A percentile compares a stretch with the other conserved stretches of the same genome.
Evolutionary conservation across 1,139 yeast genomes (phyloP).

Genomic region (Yamadazyma triangularis): DNA sequence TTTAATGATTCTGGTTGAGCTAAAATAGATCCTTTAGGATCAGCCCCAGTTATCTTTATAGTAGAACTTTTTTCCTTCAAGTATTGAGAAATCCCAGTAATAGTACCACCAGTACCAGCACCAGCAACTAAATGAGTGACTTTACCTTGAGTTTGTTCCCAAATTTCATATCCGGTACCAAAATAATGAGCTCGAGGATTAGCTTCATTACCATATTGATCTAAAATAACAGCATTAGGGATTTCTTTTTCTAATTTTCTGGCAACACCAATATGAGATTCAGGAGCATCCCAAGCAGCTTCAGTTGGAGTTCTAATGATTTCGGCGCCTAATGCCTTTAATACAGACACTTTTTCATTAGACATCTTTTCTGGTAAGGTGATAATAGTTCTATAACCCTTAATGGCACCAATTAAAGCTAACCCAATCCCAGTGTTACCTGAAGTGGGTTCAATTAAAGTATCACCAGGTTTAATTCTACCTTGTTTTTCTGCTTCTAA

Average conservation of each 20-base stretch:
- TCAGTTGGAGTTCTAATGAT: slow-evolving; percentile 90
- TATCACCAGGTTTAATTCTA: slow-evolving; percentile 77
- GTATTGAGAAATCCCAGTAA: slow-evolving; percentile 72
- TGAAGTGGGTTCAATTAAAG: slow-evolving; percentile 85
- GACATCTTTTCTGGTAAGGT: slow-evolving; percentile 93
- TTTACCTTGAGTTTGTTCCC: slow-evolving; percentile 75
- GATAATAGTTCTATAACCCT: slow-evolving; percentile 83
- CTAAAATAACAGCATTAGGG: slow-evolving; percentile 81
- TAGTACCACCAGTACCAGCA: slow-evolving; percentile 89
- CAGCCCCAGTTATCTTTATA: slow-evolving; percentile 71
- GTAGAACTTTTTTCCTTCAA: slow-evolving; percentile 68
- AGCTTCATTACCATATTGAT: slow-evolving; percentile 74
- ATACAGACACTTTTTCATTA: slow-evolving; percentile 82
- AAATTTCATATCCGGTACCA: slow-evolving; percentile 84
- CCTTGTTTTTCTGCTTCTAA: slow-evolving; percentile 81
- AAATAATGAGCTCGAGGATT: slow-evolving; percentile 83
- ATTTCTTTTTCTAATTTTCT: slow-evolving; percentile 76
- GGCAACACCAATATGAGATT: slow-evolving; percentile 89
- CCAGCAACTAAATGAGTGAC: slow-evolving; percentile 80
- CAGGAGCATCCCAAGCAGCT: slow-evolving; percentile 93
- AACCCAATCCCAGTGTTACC: slow-evolving; percentile 90
- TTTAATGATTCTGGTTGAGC: slow-evolving; percentile 80
- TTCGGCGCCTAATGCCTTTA: slow-evolving; percentile 88
- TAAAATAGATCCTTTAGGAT: slow-evolving; percentile 82
- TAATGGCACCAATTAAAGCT: slow-evolving; percentile 82